Percentiles rank a stretch among this genome's conserved stretches.
Evolutionary conservation across 805 yeast species (phyloP).

Genomic region (Isabelozyma pseudorhagii): DNA sequence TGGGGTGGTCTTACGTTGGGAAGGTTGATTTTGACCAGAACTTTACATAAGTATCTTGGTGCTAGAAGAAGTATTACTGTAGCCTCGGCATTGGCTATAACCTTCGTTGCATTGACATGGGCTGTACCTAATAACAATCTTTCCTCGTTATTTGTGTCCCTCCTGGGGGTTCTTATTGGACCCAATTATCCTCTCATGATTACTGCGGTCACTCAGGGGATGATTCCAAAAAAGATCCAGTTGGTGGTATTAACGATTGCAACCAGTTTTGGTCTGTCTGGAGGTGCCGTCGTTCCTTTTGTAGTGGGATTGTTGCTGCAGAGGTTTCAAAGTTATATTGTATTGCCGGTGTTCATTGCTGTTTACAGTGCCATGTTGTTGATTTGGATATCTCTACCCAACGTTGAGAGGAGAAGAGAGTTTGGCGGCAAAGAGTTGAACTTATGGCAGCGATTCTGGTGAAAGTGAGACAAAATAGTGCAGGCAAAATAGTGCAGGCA

Average conservation of each 20-base stretch:
- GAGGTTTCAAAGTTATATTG: slow-evolving; percentile 43
- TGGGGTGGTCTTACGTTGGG: slow-evolving; percentile 74
- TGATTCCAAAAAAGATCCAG: slow-evolving; percentile 51
- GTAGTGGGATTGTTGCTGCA: slow-evolving; percentile 49
- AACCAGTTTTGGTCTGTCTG: slow-evolving; percentile 57
- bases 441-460: slow-evolving; percentile 1
- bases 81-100: slow-evolving; percentile 29
- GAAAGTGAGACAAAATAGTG: background rate
- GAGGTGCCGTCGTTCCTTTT: slow-evolving; percentile 56
- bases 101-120: slow-evolving; percentile 47
- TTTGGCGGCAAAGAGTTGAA: background rate
- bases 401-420: slow-evolving; percentile 1
- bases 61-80: slow-evolving; percentile 44
- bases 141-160: slow-evolving; percentile 46
- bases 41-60: slow-evolving; percentile 38
- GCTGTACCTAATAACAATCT: slow-evolving; percentile 39
- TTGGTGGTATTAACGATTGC: slow-evolving; percentile 47
- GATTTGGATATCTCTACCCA: slow-evolving; percentile 15
- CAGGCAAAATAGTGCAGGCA: too few species aligned
- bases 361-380: slow-evolving; percentile 31
- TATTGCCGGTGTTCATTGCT: slow-evolving; percentile 45
- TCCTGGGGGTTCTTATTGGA: slow-evolving; percentile 61
- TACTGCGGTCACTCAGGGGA: slow-evolving; percentile 31
- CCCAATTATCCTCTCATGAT: slow-evolving; percentile 60
- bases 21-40: slow-evolving; percentile 47